A percentile compares a stretch with the other conserved stretches of the same genome.
phyloP scores from a whole-genome alignment of 768 basidiomycete genomes.

The Mycena polygramma region DNA sequence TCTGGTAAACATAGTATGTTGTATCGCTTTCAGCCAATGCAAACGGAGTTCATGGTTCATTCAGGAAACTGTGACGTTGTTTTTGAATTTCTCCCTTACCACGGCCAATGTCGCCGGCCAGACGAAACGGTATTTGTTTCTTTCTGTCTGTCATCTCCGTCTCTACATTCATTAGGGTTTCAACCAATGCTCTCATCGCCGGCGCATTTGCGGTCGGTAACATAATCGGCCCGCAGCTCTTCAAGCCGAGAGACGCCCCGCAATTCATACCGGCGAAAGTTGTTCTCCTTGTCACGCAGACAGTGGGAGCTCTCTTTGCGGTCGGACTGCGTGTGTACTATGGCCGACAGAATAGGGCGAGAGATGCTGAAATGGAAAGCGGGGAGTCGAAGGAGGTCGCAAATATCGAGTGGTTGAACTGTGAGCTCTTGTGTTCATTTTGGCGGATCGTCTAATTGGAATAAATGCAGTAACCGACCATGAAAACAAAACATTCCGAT shows the following conservation, averaged over 20 bases:
- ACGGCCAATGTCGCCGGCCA: conserved; percentile 36
- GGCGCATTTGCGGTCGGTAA: conserved; percentile 35
- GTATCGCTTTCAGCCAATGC: too few species aligned
- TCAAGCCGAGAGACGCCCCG: conserved; percentile 35
- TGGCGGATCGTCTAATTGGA: background rate
- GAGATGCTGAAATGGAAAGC: conserved; percentile 13
- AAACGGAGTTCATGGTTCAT: too few species aligned
- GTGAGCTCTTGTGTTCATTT: conserved; percentile 6
- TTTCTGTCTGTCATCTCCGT: too few species aligned
- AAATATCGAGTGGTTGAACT: conserved; percentile 33
- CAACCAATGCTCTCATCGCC: conserved; percentile 34
- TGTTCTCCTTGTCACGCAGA: conserved; percentile 27
- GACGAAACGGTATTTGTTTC: conserved; percentile 28
- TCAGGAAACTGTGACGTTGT: conserved; percentile 32
- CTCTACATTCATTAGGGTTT: conserved; percentile 14
- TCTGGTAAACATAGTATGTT: conserved; percentile 38
- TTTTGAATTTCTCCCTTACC: conserved; percentile 33
- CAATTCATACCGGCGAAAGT: conserved; percentile 36
- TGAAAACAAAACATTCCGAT: conserved; percentile 29
- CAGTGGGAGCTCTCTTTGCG: conserved; percentile 18
- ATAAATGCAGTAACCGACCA: conserved; percentile 21
- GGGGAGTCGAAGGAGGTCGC: conserved; percentile 16
- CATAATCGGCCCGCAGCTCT: conserved; percentile 36
- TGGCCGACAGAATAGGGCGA: conserved; percentile 24
- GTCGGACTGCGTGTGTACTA: conserved; percentile 29